Conservation (phyloP, 208 protist genomes). For the Leishmania braziliensis region DNA sequence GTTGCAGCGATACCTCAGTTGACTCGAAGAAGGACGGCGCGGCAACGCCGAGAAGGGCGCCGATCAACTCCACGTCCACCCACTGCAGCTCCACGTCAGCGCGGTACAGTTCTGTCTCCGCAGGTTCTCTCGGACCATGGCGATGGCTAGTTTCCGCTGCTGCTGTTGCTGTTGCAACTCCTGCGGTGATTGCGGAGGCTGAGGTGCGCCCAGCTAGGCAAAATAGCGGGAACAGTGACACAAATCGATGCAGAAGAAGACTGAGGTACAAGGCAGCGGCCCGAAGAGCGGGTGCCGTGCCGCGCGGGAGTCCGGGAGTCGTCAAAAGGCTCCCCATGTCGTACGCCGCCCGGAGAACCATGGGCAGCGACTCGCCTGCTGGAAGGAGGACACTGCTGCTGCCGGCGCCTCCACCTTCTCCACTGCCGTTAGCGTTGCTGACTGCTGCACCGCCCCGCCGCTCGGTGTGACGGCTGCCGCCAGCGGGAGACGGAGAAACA, state of each 20-base stretch:
- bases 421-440: background rate
- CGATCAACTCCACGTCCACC: slow-evolving; percentile 76
- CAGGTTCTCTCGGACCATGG: background rate
- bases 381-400: slow-evolving; percentile 39
- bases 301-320: slow-evolving; percentile 41
- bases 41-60: slow-evolving; percentile 58
- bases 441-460: background rate
- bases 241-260: slow-evolving; percentile 67
- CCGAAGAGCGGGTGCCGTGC: slow-evolving; percentile 32
- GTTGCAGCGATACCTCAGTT: slow-evolving; percentile 48
- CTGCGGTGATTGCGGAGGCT: background rate
- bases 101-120: background rate
- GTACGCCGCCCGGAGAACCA: slow-evolving; percentile 71
- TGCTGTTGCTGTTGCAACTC: background rate
- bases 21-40: slow-evolving; percentile 80
- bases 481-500: background rate
- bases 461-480: background rate
- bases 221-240: slow-evolving; percentile 77
- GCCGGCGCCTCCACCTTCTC: background rate
- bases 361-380: slow-evolving; percentile 46
- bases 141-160: background rate
- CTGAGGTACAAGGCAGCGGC: slow-evolving; percentile 68
- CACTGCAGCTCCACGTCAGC: slow-evolving; percentile 62
- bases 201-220: slow-evolving; percentile 25
- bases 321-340: slow-evolving; percentile 55